Conservation (phyloP, 345 rosid genomes). For the Balakata baccata region DNA sequence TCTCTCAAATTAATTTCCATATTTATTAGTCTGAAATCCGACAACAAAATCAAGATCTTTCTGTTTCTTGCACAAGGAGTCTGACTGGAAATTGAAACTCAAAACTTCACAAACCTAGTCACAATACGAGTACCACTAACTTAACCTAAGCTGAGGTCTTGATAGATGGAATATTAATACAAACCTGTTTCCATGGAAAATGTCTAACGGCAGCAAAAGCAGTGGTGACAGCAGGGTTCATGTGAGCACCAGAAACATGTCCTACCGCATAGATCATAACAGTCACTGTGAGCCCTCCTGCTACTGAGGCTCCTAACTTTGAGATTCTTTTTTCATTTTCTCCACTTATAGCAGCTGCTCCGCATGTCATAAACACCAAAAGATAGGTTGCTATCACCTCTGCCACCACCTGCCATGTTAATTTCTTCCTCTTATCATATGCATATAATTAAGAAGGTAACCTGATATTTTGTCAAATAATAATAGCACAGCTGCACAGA, state of each 20-base stretch:
- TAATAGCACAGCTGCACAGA: too few relatives aligned
- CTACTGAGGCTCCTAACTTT: conserved; percentile 50
- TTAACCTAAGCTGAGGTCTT: too few relatives aligned
- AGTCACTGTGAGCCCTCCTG: conserved; percentile 62
- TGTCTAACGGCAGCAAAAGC: conserved; percentile 51
- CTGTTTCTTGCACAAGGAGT: too few relatives aligned
- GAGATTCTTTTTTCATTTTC: conserved; percentile 37
- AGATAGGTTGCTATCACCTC: conserved; percentile 54
- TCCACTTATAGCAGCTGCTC: conserved; percentile 41
- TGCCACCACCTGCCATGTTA: conserved; percentile 43
- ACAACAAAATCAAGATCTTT: too few relatives aligned
- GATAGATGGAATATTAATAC: too few relatives aligned
- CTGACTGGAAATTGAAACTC: too few relatives aligned
- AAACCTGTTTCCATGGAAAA: conserved; percentile 59
- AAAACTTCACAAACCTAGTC: too few relatives aligned
- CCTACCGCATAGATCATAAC: conserved; percentile 73
- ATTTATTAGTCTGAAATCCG: too few relatives aligned
- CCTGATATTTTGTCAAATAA: too few relatives aligned
- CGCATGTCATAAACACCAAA: conserved; percentile 60
- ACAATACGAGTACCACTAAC: too few relatives aligned
- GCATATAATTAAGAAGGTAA: too few relatives aligned
- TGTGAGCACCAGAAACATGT: conserved; percentile 72
- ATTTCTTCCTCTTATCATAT: not conserved
- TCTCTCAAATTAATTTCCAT: too few relatives aligned
- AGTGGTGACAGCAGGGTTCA: conserved; percentile 72